phyloP scores from a whole-genome alignment of 208 protist genomes.

The Histomonas meleagridis region DNA sequence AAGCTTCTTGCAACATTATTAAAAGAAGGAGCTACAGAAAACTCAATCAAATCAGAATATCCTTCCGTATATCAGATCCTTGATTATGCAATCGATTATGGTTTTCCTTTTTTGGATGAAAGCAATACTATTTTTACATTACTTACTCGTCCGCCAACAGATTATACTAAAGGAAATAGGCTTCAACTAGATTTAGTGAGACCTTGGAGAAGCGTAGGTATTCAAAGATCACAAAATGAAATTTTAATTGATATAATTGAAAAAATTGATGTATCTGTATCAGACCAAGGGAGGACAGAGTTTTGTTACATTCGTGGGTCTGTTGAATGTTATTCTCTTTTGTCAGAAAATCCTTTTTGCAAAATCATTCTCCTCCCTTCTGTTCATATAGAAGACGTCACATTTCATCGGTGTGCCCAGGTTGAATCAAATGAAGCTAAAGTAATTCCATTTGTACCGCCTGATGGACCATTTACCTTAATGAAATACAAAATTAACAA shows the following conservation, averaged over 20 bases:
- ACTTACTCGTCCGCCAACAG: not conserved
- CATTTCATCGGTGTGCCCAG: not conserved
- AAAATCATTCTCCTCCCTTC: not conserved
- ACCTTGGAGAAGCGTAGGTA: not conserved
- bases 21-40: not conserved
- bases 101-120: not conserved
- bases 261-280: not conserved
- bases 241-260: not conserved
- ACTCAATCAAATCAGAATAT: not conserved
- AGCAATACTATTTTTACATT: not conserved
- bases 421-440: not conserved
- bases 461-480: not conserved
- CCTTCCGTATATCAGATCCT: not conserved
- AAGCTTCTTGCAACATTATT: not conserved
- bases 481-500: not conserved
- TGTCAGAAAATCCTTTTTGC: not conserved
- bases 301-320: not conserved
- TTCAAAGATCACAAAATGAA: not conserved
- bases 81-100: not conserved
- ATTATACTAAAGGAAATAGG: not conserved
- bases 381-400: not conserved
- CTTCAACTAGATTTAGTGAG: not conserved
- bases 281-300: not conserved
- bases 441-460: slow-evolving; percentile 2
- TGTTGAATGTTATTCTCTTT: not conserved